Conservation (phyloP, 2,329 filamentous ascomycete genomes). For the Laburnicola sp. region DNA sequence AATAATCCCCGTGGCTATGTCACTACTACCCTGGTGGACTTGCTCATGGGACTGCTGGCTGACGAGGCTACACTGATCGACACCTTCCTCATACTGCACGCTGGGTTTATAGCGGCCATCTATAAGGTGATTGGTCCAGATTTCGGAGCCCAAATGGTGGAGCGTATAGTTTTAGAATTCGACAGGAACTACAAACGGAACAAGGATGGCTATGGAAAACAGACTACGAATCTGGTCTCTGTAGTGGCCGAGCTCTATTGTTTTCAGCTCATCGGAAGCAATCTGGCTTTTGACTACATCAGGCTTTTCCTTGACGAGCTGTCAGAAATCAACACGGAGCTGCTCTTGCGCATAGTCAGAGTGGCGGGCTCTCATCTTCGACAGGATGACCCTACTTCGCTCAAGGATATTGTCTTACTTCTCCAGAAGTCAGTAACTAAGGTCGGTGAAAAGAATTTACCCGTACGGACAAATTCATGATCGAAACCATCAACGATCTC, state of each 20-base stretch:
- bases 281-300: constrained; percentile 88
- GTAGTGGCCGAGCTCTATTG: constrained; percentile 87
- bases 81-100: constrained; percentile 86
- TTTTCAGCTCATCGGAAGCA: constrained; percentile 82
- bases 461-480: constrained; percentile 93
- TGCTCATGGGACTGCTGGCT: constrained; percentile 76
- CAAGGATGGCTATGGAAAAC: constrained; percentile 50
- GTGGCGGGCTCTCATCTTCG: constrained; percentile 76
- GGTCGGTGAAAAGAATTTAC: constrained; percentile 69
- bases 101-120: constrained; percentile 83
- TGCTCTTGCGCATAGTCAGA: constrained; percentile 83
- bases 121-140: constrained; percentile 88
- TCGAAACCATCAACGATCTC: constrained; percentile 90
- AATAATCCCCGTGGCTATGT: constrained; percentile 86
- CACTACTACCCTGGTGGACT: constrained; percentile 75
- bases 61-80: constrained; percentile 79
- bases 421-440: constrained; percentile 73
- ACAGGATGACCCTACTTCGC: constrained; percentile 81
- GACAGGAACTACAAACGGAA: constrained; percentile 62
- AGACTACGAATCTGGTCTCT: constrained; percentile 76
- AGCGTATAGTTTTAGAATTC: constrained; percentile 75
- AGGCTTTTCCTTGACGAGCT: constrained; percentile 73
- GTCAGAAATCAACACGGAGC: constrained; percentile 83
- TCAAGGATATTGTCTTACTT: constrained; percentile 85
- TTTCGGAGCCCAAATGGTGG: constrained; percentile 84